These are phyloP conservation scores for Phytophthora lateralis DNA, from an alignment of 352 stramenopile species.

Conservation along the genomic window DNA sequence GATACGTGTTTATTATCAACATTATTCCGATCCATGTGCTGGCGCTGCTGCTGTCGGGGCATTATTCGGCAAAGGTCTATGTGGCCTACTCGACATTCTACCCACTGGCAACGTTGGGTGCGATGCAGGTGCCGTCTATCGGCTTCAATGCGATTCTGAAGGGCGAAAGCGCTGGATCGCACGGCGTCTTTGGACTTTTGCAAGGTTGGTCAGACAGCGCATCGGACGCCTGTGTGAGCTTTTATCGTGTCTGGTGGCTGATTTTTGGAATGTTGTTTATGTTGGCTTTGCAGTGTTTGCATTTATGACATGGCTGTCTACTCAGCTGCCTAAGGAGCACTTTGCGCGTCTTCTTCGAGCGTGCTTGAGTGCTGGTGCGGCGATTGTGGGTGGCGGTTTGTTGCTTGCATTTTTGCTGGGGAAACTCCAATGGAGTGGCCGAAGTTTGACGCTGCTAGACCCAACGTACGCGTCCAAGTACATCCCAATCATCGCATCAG, in stretches of 20 bases:
- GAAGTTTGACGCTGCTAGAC: conserved; percentile 92
- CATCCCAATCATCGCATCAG: conserved; percentile 95
- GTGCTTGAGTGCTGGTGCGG: conserved; percentile 40
- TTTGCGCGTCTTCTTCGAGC: conserved; percentile 54
- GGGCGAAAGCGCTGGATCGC: conserved; percentile 72
- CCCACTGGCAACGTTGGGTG: conserved; percentile 92
- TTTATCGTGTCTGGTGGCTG: conserved; percentile 12
- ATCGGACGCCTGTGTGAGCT: background rate
- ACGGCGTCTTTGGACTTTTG: conserved; percentile 95
- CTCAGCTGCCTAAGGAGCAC: conserved; percentile 47
- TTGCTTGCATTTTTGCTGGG: conserved; percentile 66
- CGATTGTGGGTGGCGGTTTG: conserved; percentile 41
- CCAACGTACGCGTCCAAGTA: conserved; percentile 95
- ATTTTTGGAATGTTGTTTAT: conserved; percentile 19
- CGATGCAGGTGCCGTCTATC: conserved; percentile 99
- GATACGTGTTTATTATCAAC: conserved; percentile 99
- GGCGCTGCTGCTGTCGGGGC: conserved; percentile 88
- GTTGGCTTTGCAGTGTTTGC: conserved; percentile 47
- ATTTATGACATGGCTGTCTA: conserved; percentile 58
- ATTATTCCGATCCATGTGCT: conserved; percentile 96
- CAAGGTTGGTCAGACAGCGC: conserved; percentile 53
- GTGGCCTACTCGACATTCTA: conserved; percentile 99
- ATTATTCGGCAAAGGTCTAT: conserved; percentile 94
- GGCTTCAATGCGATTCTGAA: conserved; percentile 95
- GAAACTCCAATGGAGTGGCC: conserved; percentile 91